Evolutionary conservation across 1,284 basidiomycete species (phyloP), one percentile per base, ranked within the genome.

Genomic region (Puccinia coronata): DNA sequence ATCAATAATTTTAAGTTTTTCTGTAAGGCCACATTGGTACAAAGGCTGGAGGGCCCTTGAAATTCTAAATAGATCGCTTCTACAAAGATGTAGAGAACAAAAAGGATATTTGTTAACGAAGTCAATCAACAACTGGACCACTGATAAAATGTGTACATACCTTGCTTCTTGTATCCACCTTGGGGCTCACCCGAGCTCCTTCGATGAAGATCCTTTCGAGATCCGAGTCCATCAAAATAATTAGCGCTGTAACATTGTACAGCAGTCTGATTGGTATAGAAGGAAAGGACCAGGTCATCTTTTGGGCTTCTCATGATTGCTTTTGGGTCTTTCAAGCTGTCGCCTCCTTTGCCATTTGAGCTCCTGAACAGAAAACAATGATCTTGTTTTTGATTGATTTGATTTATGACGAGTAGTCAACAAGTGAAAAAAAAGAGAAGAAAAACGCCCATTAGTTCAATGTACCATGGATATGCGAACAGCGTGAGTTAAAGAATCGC

Each of bases 171-270:
- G 53, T 78, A 78, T 53, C 76, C 76, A 65, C 49, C 28, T 28
- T 18, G 47, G 39, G 20, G 31, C 16, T 71, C 47, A 34, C 12
- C 49, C 9, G 76, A 55, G 20, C 25, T 49, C 43, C 34, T 34
- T 41, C 63, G 74, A 78, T 78, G 76, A 23, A 70, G 51, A 12
- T 78, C 51, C 36, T 78, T 78, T 12, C 76, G 76, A 67, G 43
- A 53, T 6, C 76, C 69, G 23, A 31, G 25, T 11, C 77, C 77
- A 72, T 70, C 67, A 61, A 80, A 80, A 61, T 57, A 72, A 69
- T 80, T 80, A 25, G 77, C 51, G 28, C 49, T 80, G 55, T 80
- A 80, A 57, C 77, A 80, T 57, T 80, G 77, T 23, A 80, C 77
- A 16, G 77, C 77, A 9, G 36, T 41, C 47, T 80, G 77, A 65